phyloP scores from a whole-genome alignment of 352 stramenopile genomes.

The Globisporangium spiculum region DNA sequence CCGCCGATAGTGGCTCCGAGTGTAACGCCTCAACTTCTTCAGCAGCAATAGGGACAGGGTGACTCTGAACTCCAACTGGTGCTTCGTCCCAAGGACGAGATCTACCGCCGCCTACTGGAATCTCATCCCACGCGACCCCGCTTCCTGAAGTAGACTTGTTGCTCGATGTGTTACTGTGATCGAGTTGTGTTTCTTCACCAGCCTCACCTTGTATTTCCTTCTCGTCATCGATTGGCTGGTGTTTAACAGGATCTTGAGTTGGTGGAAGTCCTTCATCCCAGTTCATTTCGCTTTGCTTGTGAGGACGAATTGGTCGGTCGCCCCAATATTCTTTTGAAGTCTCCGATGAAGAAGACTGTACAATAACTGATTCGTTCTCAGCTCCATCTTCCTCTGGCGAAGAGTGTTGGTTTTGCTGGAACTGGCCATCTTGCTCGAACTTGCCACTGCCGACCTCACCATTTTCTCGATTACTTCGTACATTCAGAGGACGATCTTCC shows the following conservation, averaged over 20 bases:
- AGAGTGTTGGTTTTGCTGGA: neutral
- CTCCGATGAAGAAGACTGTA: neutral
- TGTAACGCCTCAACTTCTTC: neutral
- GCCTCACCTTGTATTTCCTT: neutral
- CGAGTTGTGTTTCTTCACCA: neutral
- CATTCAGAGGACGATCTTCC: constrained; percentile 16
- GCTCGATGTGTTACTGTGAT: neutral
- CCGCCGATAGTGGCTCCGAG: neutral
- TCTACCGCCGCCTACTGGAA: neutral
- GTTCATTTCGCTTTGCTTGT: neutral
- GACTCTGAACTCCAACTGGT: neutral
- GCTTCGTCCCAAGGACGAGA: constrained; percentile 4
- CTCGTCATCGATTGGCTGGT: neutral
- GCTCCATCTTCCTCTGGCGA: constrained; percentile 6
- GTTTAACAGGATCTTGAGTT: neutral
- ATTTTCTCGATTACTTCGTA: neutral
- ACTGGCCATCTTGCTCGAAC: neutral
- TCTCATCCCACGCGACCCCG: neutral
- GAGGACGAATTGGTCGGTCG: constrained; percentile 18
- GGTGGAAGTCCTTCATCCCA: neutral
- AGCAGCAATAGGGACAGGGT: neutral
- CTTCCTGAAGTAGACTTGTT: neutral
- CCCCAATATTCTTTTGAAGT: constrained; percentile 13
- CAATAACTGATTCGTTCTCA: neutral
- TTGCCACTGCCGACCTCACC: neutral